phyloP scores from a whole-genome alignment of 139 green algal species.

The Chlorella vulgaris region DNA sequence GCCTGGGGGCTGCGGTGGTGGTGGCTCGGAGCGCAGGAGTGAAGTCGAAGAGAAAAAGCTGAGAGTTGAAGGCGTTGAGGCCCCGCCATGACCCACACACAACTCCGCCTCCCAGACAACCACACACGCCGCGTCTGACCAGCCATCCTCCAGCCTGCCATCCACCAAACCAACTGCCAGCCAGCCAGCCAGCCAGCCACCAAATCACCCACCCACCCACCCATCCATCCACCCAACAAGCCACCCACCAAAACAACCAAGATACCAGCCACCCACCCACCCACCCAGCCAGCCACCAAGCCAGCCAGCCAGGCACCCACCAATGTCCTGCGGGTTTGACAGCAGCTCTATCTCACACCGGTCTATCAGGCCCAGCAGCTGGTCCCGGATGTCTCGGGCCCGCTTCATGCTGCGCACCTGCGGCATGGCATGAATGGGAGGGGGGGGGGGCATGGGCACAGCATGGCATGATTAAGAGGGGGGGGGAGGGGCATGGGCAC shows the following conservation, averaged over 20 bases:
- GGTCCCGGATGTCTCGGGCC: constrained; percentile 94
- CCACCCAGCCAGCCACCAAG: not conserved
- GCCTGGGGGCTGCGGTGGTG: too few species aligned
- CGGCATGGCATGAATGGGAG: not conserved
- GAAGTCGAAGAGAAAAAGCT: too few species aligned
- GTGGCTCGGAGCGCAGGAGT: too few species aligned
- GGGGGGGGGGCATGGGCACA: too few species aligned
- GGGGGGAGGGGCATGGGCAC: not conserved
- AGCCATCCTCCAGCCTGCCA: too few species aligned
- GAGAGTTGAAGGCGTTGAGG: too few species aligned
- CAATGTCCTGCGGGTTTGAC: constrained; percentile 72
- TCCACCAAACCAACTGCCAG: too few species aligned
- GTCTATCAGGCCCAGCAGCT: constrained; percentile 96
- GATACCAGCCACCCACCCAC: not conserved
- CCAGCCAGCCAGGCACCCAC: not conserved
- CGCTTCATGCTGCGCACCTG: constrained; percentile 95
- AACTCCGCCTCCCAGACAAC: too few species aligned
- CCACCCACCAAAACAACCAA: not conserved
- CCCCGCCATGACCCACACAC: too few species aligned
- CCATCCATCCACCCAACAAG: not conserved
- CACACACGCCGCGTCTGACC: too few species aligned
- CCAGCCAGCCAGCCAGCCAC: too few species aligned
- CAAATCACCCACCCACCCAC: not conserved
- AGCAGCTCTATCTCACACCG: constrained; percentile 93
- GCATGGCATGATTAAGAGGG: too few species aligned